Evolutionary conservation across 306 rosid genomes (phyloP).

Genomic region (Inga laurina): DNA sequence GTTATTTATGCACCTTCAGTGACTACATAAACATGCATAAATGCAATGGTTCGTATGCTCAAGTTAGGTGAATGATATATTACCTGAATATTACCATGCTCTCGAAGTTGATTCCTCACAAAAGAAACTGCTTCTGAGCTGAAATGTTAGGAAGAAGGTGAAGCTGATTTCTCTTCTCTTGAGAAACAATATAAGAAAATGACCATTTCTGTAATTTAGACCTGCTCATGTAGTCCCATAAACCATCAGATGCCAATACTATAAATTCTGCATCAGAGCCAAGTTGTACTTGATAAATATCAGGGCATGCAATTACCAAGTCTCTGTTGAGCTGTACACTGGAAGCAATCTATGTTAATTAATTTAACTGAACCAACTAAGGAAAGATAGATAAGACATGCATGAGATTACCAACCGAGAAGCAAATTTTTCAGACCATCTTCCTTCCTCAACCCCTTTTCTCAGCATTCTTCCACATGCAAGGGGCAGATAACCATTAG

Average conservation of each 20-base stretch:
- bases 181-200: conserved; percentile 9
- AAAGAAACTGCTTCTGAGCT: conserved; percentile 86
- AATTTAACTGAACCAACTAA: background rate
- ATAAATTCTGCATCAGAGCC: conserved; percentile 79
- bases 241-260: conserved; percentile 93
- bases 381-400: conserved; percentile 26
- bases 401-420: conserved; percentile 73
- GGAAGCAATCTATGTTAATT: background rate
- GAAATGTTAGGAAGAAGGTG: conserved; percentile 45
- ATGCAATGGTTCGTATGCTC: background rate
- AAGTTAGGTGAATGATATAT: background rate
- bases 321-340: conserved; percentile 81
- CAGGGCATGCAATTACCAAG: conserved; percentile 84
- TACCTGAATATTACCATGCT: conserved; percentile 96
- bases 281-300: conserved; percentile 73
- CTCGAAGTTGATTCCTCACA: conserved; percentile 76
- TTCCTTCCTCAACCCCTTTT: conserved; percentile 83
- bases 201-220: conserved; percentile 28
- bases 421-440: conserved; percentile 89
- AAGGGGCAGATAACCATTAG: conserved; percentile 43
- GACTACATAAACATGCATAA: background rate
- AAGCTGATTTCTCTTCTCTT: conserved; percentile 29
- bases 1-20: conserved; percentile 20
- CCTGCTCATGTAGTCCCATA: conserved; percentile 98
- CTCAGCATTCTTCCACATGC: conserved; percentile 73